Conservation (phyloP, 148 eudicot species). For the Cornus kousa region DNA sequence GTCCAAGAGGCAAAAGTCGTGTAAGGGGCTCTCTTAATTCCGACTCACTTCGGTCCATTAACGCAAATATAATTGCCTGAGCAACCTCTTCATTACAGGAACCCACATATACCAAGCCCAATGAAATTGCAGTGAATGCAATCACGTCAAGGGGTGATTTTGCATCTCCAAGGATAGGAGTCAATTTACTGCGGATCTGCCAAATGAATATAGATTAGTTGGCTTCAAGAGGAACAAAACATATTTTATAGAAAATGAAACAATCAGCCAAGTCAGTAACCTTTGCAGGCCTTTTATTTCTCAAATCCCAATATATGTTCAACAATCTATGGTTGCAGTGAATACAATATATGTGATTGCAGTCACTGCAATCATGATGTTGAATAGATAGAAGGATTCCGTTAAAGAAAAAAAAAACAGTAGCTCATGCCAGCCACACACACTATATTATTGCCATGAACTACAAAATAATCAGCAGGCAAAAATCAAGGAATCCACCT, state of each 20-base stretch:
- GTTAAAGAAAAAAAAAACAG: neutral
- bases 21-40: constrained; percentile 83
- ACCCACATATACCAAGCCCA: constrained; percentile 85
- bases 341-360: neutral
- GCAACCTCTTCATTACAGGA: constrained; percentile 93
- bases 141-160: constrained; percentile 84
- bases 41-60: constrained; percentile 79
- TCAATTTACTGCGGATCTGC: constrained; percentile 64
- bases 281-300: neutral
- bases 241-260: neutral
- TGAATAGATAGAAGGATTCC: neutral
- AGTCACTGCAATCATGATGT: neutral
- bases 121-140: constrained; percentile 77
- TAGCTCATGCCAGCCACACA: neutral
- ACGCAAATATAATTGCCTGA: constrained; percentile 76
- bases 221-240: neutral
- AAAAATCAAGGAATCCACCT: constrained; percentile 36
- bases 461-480: neutral
- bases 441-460: neutral
- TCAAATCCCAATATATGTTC: neutral
- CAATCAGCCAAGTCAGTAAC: neutral
- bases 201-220: constrained; percentile 9
- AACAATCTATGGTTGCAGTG: neutral
- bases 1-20: constrained; percentile 81
- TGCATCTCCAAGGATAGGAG: constrained; percentile 71